A percentile compares a stretch with the other conserved stretches of the same genome.
phyloP scores from a whole-genome alignment of 1,284 basidiomycete genomes.

The Bondarzewia mesenterica region DNA sequence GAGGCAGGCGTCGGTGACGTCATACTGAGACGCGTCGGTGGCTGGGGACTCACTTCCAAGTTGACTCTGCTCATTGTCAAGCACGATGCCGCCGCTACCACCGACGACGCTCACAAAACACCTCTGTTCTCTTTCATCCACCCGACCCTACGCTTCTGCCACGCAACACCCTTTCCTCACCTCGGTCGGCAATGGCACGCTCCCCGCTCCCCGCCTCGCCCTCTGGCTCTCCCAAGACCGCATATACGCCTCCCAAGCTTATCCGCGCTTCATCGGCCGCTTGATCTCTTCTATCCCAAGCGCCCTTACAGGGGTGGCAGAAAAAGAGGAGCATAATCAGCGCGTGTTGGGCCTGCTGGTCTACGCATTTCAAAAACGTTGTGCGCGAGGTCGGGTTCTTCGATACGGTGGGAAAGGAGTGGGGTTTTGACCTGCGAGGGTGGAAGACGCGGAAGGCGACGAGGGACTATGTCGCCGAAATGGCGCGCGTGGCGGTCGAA shows the following conservation, averaged over 20 bases:
- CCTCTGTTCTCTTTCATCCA: conserved; percentile 28
- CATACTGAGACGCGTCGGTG: too few relatives aligned
- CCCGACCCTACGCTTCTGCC: conserved; percentile 35
- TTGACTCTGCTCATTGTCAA: not conserved
- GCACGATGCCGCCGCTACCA: not conserved
- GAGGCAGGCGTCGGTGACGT: too few relatives aligned
- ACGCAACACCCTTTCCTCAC: conserved; percentile 49
- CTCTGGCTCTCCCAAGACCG: conserved; percentile 61
- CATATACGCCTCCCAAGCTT: conserved; percentile 61
- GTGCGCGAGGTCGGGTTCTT: conserved; percentile 60
- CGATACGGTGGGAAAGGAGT: conserved; percentile 36
- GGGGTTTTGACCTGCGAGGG: conserved; percentile 34
- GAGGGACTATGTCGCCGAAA: conserved; percentile 62
- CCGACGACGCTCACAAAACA: conserved; percentile 18
- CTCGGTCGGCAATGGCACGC: conserved; percentile 40
- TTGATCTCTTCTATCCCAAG: conserved; percentile 49
- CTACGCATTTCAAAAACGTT: conserved; percentile 46
- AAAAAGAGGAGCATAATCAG: conserved; percentile 30
- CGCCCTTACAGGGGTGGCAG: too few relatives aligned
- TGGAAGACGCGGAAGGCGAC: conserved; percentile 56
- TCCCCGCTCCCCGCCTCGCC: conserved; percentile 38
- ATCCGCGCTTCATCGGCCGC: conserved; percentile 52
- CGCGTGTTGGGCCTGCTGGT: conserved; percentile 42
- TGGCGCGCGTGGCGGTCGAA: conserved; percentile 41
- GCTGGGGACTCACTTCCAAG: too few relatives aligned